Conservation (phyloP, 2,329 filamentous ascomycete genomes). For the Neonectria coccinea region DNA sequence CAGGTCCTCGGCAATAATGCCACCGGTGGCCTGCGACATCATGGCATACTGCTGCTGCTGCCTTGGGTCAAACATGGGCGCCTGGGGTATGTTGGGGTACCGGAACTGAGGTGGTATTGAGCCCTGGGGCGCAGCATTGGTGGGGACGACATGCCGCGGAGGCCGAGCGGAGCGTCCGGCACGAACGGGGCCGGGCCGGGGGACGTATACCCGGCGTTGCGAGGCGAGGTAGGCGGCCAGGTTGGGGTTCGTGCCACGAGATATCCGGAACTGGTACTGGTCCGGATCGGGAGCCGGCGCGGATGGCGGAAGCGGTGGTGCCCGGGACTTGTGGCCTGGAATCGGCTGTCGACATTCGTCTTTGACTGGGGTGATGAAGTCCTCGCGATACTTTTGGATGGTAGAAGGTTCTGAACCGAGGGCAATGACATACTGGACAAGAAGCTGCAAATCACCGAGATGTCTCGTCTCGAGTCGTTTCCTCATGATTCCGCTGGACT, state of each 20-base stretch:
- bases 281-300: conserved; percentile 46
- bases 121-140: conserved; percentile 29
- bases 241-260: conserved; percentile 49
- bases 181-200: conserved; percentile 45
- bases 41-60: conserved; percentile 49
- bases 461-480: conserved; percentile 61
- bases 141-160: conserved; percentile 41
- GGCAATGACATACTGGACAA: conserved; percentile 55
- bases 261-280: conserved; percentile 53
- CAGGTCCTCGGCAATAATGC: conserved; percentile 54
- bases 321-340: conserved; percentile 49
- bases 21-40: conserved; percentile 45
- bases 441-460: conserved; percentile 53
- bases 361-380: conserved; percentile 52
- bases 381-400: conserved; percentile 46
- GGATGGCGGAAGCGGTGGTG: conserved; percentile 40
- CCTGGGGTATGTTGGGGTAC: conserved; percentile 37
- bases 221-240: conserved; percentile 52
- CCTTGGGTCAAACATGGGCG: conserved; percentile 45
- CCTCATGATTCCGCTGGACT: conserved; percentile 55
- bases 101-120: conserved; percentile 42
- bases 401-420: conserved; percentile 51
- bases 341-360: conserved; percentile 52
- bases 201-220: conserved; percentile 51
- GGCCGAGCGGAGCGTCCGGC: conserved; percentile 48